Conservation (phyloP, 148 eudicot genomes). For the Vaccinium vitisidaea region DNA sequence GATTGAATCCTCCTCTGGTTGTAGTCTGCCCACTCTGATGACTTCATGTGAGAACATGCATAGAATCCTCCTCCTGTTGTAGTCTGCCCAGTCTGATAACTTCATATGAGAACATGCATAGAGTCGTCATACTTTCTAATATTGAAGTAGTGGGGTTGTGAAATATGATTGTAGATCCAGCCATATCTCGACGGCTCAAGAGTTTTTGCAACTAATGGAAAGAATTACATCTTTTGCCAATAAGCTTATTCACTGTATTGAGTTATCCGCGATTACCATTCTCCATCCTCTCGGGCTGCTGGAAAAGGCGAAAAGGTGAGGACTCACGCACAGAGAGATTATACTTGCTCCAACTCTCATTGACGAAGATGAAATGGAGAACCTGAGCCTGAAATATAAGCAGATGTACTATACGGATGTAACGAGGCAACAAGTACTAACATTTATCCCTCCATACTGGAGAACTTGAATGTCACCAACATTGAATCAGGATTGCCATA, state of each 20-base stretch:
- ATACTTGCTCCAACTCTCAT: not conserved
- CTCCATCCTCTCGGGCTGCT: not conserved
- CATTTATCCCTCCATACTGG: too few species aligned
- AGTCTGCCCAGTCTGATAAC: not conserved
- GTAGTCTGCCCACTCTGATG: not conserved
- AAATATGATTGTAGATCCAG: not conserved
- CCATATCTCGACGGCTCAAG: not conserved
- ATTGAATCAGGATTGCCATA: too few species aligned
- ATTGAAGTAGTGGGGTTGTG: constrained; percentile 3
- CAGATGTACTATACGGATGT: too few species aligned
- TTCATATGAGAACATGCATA: not conserved
- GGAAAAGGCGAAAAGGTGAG: not conserved
- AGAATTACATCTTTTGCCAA: not conserved
- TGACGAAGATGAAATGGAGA: not conserved
- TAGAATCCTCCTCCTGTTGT: not conserved
- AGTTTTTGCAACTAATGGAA: not conserved
- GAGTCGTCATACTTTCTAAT: not conserved
- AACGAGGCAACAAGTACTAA: too few species aligned
- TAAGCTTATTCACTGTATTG: not conserved
- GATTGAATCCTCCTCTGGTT: not conserved
- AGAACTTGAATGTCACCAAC: too few species aligned
- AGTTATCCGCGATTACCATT: not conserved
- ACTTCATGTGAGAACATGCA: not conserved
- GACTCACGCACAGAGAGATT: not conserved
- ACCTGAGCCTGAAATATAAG: not conserved